Percentiles rank a stretch among this genome's conserved stretches.
phyloP scores from a whole-genome alignment of 2,329 filamentous ascomycete genomes.

The Ramularia endophylla region DNA sequence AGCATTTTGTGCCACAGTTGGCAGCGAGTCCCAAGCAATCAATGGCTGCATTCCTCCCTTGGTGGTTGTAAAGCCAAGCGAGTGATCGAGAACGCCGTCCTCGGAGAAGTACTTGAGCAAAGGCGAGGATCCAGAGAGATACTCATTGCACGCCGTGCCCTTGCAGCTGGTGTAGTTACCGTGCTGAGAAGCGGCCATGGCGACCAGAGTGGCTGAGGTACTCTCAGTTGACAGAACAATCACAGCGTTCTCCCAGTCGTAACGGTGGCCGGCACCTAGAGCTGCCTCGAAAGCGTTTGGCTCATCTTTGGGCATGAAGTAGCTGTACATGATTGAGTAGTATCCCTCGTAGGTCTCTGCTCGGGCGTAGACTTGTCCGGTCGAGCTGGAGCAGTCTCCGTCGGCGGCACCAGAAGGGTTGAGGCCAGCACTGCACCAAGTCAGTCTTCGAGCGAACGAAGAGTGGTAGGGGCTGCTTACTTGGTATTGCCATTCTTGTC shows the following conservation, averaged over 20 bases:
- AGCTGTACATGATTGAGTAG: conserved; percentile 49
- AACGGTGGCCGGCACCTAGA: conserved; percentile 44
- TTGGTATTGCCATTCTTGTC: conserved; percentile 52
- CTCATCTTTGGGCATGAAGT: conserved; percentile 48
- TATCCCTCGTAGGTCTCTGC: conserved; percentile 35
- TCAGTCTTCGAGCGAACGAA: background rate
- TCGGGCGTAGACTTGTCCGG: conserved; percentile 49
- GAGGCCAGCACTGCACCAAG: conserved; percentile 38
- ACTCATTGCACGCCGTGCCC: too few species aligned
- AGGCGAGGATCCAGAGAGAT: conserved; percentile 38
- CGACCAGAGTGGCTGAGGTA: conserved; percentile 39
- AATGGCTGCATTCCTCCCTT: conserved; percentile 34
- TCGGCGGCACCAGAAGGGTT: conserved; percentile 34
- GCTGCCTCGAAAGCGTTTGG: too few species aligned
- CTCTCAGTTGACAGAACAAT: conserved; percentile 44
- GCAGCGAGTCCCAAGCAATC: conserved; percentile 46
- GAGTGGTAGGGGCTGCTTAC: conserved; percentile 31
- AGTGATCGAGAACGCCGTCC: conserved; percentile 44
- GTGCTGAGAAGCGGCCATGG: conserved; percentile 49
- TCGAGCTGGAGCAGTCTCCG: conserved; percentile 38
- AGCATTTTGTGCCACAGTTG: conserved; percentile 37
- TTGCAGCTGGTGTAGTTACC: conserved; percentile 38
- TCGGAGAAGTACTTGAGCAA: conserved; percentile 45
- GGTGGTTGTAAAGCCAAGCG: conserved; percentile 36
- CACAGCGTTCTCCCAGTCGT: conserved; percentile 53